These are phyloP conservation scores for Wickerhamomyces hampshirensis DNA, from an alignment of 805 yeast species.

Conservation along the genomic window DNA sequence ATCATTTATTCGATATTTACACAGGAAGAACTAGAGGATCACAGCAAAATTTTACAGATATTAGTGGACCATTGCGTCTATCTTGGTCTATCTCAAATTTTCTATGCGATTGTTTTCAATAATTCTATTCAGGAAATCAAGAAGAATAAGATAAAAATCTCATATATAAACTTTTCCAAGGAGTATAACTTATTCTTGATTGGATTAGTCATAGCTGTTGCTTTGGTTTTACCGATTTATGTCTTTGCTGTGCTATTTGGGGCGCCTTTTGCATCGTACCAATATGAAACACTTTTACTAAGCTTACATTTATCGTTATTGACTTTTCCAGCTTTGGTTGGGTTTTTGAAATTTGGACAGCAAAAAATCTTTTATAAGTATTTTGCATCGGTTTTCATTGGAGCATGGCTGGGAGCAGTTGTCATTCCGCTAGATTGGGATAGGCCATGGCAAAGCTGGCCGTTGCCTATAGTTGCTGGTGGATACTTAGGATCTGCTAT, in stretches of 20 bases:
- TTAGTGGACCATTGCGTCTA: conserved; percentile 1
- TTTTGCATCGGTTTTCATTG: conserved; percentile 37
- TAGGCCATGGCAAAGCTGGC: conserved; percentile 96
- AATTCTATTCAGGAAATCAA: conserved; percentile 4
- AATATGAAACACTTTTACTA: conserved; percentile 52
- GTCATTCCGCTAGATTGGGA: conserved; percentile 99
- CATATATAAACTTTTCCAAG: conserved; percentile 3
- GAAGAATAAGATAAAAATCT: conserved; percentile 5
- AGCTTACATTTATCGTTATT: conserved; percentile 59
- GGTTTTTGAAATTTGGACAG: conserved; percentile 46
- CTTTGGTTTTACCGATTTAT: conserved; percentile 26
- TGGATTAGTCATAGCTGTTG: conserved; percentile 9
- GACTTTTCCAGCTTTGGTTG: conserved; percentile 58
- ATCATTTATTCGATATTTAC: conserved; percentile 7
- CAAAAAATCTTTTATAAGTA: conserved; percentile 26
- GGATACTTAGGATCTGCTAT: conserved; percentile 66
- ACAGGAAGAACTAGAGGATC: conserved; percentile 1
- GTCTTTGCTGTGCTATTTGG: conserved; percentile 60
- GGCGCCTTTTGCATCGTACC: conserved; percentile 61
- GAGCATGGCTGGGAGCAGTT: conserved; percentile 89
- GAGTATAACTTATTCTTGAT: conserved; percentile 11
- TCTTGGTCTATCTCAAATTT: conserved; percentile 3
- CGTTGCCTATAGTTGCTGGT: conserved; percentile 80
- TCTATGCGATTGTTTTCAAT: conserved; percentile 8
- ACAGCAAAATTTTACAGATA: not conserved